A percentile compares a stretch with the other conserved stretches of the same genome.
Evolutionary conservation across 2,329 filamentous ascomycete genomes (phyloP).

Genomic region (Epicoccum nigrum): DNA sequence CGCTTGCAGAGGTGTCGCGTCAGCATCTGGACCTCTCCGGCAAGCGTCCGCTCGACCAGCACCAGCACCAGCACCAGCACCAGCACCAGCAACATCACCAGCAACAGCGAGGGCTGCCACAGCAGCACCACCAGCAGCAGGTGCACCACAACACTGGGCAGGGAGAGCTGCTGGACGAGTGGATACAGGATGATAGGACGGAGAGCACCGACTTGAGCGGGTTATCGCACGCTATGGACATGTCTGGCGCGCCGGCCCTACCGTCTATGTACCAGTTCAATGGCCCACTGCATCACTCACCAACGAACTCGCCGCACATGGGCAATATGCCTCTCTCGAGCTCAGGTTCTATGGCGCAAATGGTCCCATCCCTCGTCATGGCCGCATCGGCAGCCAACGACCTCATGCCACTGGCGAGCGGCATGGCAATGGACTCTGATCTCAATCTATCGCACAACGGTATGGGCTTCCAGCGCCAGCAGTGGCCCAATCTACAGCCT

Average conservation of each 20-base stretch:
- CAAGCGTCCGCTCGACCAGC: slow-evolving; percentile 48
- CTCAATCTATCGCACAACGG: slow-evolving; percentile 35
- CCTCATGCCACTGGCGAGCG: slow-evolving; percentile 44
- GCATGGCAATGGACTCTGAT: slow-evolving; percentile 45
- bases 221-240: slow-evolving; percentile 40
- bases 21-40: slow-evolving; percentile 67
- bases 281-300: slow-evolving; percentile 44
- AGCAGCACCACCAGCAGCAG: slow-evolving; percentile 12
- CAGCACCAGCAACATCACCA: slow-evolving; percentile 3
- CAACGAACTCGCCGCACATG: slow-evolving; percentile 44
- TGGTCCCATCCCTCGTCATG: slow-evolving; percentile 49
- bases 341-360: slow-evolving; percentile 40
- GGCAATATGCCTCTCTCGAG: slow-evolving; percentile 37
- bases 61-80: slow-evolving; percentile 5
- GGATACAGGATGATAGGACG: slow-evolving; percentile 47
- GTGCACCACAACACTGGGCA: slow-evolving; percentile 27
- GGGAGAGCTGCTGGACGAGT: slow-evolving; percentile 44
- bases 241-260: slow-evolving; percentile 42
- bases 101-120: slow-evolving; percentile 13
- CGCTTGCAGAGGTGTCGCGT: slow-evolving; percentile 84
- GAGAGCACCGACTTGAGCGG: slow-evolving; percentile 34
- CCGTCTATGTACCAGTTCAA: slow-evolving; percentile 49
- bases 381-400: slow-evolving; percentile 50
- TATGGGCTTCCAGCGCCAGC: slow-evolving; percentile 43
- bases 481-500: slow-evolving; percentile 41